Base-by-base conservation (phyloP, 352 stramenopile species). In the Phytophthora megakarya region DNA sequence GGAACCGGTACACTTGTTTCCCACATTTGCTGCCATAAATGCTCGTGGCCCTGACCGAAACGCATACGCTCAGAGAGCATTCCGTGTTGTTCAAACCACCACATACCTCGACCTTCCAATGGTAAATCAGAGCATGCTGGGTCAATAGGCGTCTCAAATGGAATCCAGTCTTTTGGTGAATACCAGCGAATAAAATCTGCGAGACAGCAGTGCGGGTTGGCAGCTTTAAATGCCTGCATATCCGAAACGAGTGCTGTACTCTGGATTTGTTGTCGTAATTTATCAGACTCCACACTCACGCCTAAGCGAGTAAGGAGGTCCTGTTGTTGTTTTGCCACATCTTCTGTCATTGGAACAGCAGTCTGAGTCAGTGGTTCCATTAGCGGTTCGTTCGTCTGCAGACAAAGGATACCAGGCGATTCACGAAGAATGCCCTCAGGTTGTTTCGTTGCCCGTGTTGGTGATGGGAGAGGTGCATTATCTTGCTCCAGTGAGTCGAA, bases 211-310 rank as follows among this genome's bases (percentile, higher is more conserved):
- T 67, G 70, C 15, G 84, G 80, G 33, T 95, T 95, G 8, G 86
- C 82, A 40, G 86, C 86, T 57, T 95, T 95, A 52, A 95, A 95
- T 1, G 86, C 81, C 73, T 93, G 84, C 86, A 95, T 95, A 42
- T 93, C 86, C 4, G 86, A 93, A 0, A 95, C 63, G 28, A 95
- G 54, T 15, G 79, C 69, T 16, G 75, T 78, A 51, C 82, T 93
- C 56, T 93, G 84, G 23, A 95, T 79, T 42, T 92, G 81, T 46
- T 92, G 86, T 0, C 86, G 78, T 15, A 92, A 61, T 48, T 85
- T 79, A 10, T 84, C 78, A 0, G 81, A 92, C 30, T 93, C 82
- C 8, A 76, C 53, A 22, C 70, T 86, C 11, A 84, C 82, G 6
- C 82, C 84, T 28, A 95, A 69, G 8, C 82, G 79, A 56, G 78